Percentiles rank a stretch among this genome's conserved stretches.
Evolutionary conservation across 805 yeast species (phyloP).

Genomic region (Candida nanaspora): DNA sequence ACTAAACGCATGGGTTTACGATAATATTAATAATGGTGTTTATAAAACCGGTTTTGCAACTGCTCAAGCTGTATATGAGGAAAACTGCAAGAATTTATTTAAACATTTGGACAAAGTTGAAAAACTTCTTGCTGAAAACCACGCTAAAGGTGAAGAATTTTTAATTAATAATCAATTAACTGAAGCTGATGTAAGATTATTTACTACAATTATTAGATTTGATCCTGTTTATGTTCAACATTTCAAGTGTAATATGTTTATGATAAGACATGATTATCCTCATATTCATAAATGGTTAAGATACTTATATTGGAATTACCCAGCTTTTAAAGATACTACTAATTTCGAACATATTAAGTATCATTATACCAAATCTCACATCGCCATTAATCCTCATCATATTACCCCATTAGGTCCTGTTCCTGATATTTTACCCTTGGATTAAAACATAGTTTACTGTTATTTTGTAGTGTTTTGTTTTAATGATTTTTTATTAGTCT

Average conservation of each 20-base stretch:
- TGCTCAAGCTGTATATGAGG: slow-evolving; percentile 73
- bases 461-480: not conserved
- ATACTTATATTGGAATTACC: slow-evolving; percentile 73
- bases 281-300: slow-evolving; percentile 71
- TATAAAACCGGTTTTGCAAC: slow-evolving; percentile 90
- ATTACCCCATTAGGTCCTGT: slow-evolving; percentile 88
- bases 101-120: slow-evolving; percentile 66
- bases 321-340: slow-evolving; percentile 68
- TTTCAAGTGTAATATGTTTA: slow-evolving; percentile 84
- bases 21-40: slow-evolving; percentile 84
- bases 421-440: slow-evolving; percentile 55
- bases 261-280: slow-evolving; percentile 77
- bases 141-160: slow-evolving; percentile 28
- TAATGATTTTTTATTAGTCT: not conserved
- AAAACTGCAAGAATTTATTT: slow-evolving; percentile 57
- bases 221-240: slow-evolving; percentile 94
- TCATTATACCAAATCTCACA: slow-evolving; percentile 86
- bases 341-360: slow-evolving; percentile 84
- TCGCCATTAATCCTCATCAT: slow-evolving; percentile 69
- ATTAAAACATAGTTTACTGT: not conserved
- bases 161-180: slow-evolving; percentile 64
- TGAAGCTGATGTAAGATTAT: slow-evolving; percentile 86
- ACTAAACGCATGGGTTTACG: slow-evolving; percentile 75
- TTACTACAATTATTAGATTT: slow-evolving; percentile 81
- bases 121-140: slow-evolving; percentile 41